Conservation (phyloP, 2,329 filamentous ascomycete genomes). For the Didymella glomerata region DNA sequence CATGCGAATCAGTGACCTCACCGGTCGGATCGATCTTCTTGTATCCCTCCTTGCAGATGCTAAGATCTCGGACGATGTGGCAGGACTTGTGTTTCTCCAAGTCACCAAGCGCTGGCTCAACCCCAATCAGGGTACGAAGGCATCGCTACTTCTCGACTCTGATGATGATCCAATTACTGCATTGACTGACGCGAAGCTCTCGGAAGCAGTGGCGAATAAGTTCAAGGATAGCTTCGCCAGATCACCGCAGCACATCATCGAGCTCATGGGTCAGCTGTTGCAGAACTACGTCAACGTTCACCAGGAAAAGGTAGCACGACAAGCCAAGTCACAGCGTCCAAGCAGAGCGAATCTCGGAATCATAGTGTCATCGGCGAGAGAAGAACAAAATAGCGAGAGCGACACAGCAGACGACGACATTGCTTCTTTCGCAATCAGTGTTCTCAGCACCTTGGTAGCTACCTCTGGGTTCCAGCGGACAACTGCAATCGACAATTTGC, state of each 20-base stretch:
- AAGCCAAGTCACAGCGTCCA: conserved; percentile 26
- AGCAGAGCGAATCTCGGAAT: conserved; percentile 39
- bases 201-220: conserved; percentile 71
- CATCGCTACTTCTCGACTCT: conserved; percentile 42
- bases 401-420: conserved; percentile 48
- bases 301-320: conserved; percentile 54
- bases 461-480: conserved; percentile 48
- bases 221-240: conserved; percentile 70
- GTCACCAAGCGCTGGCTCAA: conserved; percentile 67
- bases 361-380: conserved; percentile 27
- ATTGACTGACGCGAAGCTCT: conserved; percentile 67
- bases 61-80: conserved; percentile 65
- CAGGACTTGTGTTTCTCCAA: conserved; percentile 65
- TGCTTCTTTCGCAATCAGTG: conserved; percentile 52
- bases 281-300: conserved; percentile 53
- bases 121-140: conserved; percentile 18
- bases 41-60: conserved; percentile 55
- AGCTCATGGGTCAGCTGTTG: conserved; percentile 69
- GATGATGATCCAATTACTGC: conserved; percentile 56
- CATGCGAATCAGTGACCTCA: conserved; percentile 53
- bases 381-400: background rate
- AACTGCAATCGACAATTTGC: conserved; percentile 26
- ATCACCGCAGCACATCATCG: conserved; percentile 70
- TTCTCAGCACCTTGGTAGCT: conserved; percentile 49
- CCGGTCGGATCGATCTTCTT: conserved; percentile 37